A percentile compares a stretch with the other conserved stretches of the same genome.
Conservation (phyloP, 2,329 filamentous ascomycete species). For the Hypoxylon sp. region DNA sequence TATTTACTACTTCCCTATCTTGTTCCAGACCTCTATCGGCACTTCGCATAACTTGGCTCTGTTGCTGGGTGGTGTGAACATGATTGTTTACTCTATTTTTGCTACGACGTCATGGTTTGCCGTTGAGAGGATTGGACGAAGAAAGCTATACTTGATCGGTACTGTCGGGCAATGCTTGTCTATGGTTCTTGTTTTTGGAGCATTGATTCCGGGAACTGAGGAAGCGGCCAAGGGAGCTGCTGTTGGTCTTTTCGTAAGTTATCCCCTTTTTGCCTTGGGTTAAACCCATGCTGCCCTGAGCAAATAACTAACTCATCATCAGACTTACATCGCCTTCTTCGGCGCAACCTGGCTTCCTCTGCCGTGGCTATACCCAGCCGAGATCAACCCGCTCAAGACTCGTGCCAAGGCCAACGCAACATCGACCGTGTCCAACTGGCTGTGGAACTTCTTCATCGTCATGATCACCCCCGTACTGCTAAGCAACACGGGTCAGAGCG, state of each 20-base stretch:
- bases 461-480: conserved; percentile 77
- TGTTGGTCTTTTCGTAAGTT: conserved; percentile 71
- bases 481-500: conserved; percentile 61
- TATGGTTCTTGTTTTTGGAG: conserved; percentile 73
- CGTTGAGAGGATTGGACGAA: conserved; percentile 62
- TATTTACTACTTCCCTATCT: conserved; percentile 73
- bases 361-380: conserved; percentile 72
- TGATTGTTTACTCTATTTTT: conserved; percentile 55
- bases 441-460: conserved; percentile 67
- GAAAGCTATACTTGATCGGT: conserved; percentile 63
- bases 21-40: conserved; percentile 65
- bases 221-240: conserved; percentile 76
- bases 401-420: conserved; percentile 65
- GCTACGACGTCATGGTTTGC: conserved; percentile 61
- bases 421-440: conserved; percentile 68
- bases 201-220: conserved; percentile 74
- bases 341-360: conserved; percentile 76
- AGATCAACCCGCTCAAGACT: conserved; percentile 67
- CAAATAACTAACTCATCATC: conserved; percentile 6
- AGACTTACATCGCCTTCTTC: conserved; percentile 77
- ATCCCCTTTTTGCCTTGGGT: not conserved
- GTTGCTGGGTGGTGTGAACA: conserved; percentile 60
- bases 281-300: not conserved
- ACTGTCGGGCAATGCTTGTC: conserved; percentile 66
- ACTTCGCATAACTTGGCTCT: conserved; percentile 63